Evolutionary conservation across 2,329 filamentous ascomycete species (phyloP).

Genomic region (Drechslerella dactyloides): DNA sequence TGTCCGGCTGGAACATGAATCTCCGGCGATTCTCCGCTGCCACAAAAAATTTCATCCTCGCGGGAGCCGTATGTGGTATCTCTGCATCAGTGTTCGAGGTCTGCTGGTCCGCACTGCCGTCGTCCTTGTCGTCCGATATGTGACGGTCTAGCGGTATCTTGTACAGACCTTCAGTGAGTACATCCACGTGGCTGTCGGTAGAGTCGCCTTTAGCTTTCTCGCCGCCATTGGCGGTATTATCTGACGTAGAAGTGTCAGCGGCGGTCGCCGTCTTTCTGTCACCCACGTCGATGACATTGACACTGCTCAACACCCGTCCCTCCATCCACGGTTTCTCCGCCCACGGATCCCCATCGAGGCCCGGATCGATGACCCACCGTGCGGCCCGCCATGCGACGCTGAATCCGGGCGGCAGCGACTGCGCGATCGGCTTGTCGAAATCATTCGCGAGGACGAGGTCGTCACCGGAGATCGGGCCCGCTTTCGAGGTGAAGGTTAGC

Average conservation of each 20-base stretch:
- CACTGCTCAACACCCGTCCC: constrained; percentile 77
- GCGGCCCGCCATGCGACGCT: constrained; percentile 82
- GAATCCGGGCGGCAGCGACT: constrained; percentile 85
- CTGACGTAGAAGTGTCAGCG: no score
- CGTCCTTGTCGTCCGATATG: no score
- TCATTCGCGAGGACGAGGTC: constrained; percentile 93
- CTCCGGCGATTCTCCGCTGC: constrained; percentile 63
- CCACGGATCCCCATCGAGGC: constrained; percentile 86
- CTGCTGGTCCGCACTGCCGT: neutral
- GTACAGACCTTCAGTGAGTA: constrained; percentile 60
- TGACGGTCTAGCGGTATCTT: constrained; percentile 22
- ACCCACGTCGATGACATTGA: constrained; percentile 77
- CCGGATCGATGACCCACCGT: constrained; percentile 88
- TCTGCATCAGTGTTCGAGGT: neutral
- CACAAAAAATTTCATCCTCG: constrained; percentile 68
- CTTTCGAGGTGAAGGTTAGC: constrained; percentile 16
- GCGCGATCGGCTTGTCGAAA: constrained; percentile 87
- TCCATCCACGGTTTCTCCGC: constrained; percentile 86
- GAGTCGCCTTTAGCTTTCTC: constrained; percentile 55
- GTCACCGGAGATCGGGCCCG: constrained; percentile 60
- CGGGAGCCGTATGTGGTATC: constrained; percentile 56
- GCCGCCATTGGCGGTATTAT: neutral
- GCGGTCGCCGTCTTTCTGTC: constrained; percentile 55
- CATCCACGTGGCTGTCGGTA: constrained; percentile 14
- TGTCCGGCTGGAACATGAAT: constrained; percentile 69